Base-by-base conservation (phyloP, 1,284 basidiomycete genomes). In the Apiotrichum sp. region DNA sequence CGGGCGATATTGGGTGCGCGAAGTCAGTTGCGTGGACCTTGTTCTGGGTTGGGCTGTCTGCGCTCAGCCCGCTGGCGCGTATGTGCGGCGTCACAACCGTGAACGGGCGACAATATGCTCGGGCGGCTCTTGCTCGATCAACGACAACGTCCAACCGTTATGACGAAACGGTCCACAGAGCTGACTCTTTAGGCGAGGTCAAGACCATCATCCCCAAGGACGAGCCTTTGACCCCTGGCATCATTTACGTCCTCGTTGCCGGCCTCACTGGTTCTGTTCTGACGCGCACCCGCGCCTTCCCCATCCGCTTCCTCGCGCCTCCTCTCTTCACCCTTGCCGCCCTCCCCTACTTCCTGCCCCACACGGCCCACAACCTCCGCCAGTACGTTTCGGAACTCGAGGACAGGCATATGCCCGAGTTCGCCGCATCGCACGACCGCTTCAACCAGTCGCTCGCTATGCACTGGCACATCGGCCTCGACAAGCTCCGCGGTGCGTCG, bases 241-340 rank as follows among this genome's bases (percentile, higher is more conserved):
- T 87, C 10, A 84, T 93, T 57, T 93, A 93, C 77, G 86, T 91
- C 54, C 89, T 90, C 47, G 83, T 97, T 41, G 86, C 89, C 1
- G 86, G 89, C 3, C 84, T 97, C 47, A 87, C 88, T 0, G 89
- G 88, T 1, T 89, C 89, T 55, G 86, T 97, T 64, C 73, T 96
- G 55, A 84, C 88, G 0, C 86, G 92, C 41, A 87, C 86, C 61
- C 85, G 92, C 66, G 62, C 67, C 42, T 76, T 89, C 56, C 80
- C 84, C 36, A 77, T 83, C 13, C 86, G 90, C 38, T 68, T 86
- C 56, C 62, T 86, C 39, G 79, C 90, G 9, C 89, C 89, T 0
- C 86, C 89, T 0, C 61, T 82, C 14, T 81, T 89, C 65, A 76
- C 89, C 63, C 58, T 84, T 55, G 73, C 82, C 53, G 84, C 89